phyloP scores from a whole-genome alignment of 176 grass and related monocot genomes.

The Hordeum marinum region DNA sequence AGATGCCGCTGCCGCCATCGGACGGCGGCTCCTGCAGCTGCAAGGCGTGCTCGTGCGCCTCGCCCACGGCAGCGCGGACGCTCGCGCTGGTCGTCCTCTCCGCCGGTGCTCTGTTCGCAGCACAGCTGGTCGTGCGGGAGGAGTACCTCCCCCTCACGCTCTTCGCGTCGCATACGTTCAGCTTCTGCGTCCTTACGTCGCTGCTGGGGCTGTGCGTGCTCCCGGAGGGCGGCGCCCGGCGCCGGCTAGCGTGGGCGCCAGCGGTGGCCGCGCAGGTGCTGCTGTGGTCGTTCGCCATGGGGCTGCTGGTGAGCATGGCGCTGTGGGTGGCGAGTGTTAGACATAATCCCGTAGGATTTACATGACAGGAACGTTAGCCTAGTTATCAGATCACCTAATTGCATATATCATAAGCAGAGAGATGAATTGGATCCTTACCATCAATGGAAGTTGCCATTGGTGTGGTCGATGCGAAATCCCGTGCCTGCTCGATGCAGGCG shows the following conservation, averaged over 20 bases:
- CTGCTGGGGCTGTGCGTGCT: conserved; percentile 37
- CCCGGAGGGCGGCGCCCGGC: background rate
- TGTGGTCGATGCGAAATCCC: too few species aligned
- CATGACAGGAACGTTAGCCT: too few species aligned
- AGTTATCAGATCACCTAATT: too few species aligned
- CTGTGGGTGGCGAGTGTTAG: conserved; percentile 25
- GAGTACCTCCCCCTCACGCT: conserved; percentile 40
- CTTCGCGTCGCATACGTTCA: conserved; percentile 22
- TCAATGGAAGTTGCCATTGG: too few species aligned
- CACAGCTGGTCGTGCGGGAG: conserved; percentile 34
- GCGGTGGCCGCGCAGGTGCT: conserved; percentile 19
- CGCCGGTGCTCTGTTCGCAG: conserved; percentile 17
- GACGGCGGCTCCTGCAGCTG: too few species aligned
- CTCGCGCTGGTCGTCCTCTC: conserved; percentile 18
- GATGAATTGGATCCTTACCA: too few species aligned
- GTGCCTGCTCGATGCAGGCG: too few species aligned
- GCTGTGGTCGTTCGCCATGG: conserved; percentile 42
- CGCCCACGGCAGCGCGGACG: too few species aligned
- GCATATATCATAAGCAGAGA: too few species aligned
- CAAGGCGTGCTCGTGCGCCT: too few species aligned
- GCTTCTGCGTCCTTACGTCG: conserved; percentile 39
- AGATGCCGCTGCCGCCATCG: too few species aligned
- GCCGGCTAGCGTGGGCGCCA: background rate
- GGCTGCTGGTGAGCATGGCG: conserved; percentile 35
- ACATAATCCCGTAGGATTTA: too few species aligned